A percentile compares a stretch with the other conserved stretches of the same genome.
Evolutionary conservation across 106 monocot genomes (phyloP).

Genomic region (Allium cepa): DNA sequence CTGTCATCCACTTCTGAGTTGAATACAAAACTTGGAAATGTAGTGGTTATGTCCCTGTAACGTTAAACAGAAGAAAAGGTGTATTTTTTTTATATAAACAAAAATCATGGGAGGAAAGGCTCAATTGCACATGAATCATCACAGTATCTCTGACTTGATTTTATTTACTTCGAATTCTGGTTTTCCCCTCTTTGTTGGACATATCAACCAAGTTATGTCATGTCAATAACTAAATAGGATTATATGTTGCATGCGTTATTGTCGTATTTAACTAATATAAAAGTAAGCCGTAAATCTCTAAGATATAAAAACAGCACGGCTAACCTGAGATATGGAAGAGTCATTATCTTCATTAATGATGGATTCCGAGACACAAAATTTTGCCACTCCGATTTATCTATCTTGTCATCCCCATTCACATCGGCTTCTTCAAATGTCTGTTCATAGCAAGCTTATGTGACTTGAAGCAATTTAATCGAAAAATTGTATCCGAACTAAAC

Average conservation of each 20-base stretch:
- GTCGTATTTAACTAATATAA: no score
- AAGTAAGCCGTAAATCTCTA: no score
- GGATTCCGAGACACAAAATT: conserved; percentile 82
- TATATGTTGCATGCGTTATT: no score
- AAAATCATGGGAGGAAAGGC: not conserved
- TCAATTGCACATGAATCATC: no score
- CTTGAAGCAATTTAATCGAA: no score
- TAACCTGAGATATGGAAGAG: conserved; percentile 92
- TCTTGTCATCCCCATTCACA: conserved; percentile 83
- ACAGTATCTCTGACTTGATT: no score
- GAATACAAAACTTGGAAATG: conserved; percentile 92
- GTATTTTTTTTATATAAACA: not conserved
- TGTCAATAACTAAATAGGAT: no score
- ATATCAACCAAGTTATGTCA: no score
- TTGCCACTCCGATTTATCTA: conserved; percentile 87
- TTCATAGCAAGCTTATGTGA: not conserved
- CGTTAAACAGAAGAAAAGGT: not conserved
- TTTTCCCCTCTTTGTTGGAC: no score
- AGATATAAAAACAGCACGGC: not conserved
- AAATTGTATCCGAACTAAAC: no score
- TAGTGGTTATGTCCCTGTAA: conserved; percentile 94
- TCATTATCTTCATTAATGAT: conserved; percentile 96
- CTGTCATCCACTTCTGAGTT: conserved; percentile 78
- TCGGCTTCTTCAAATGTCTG: conserved; percentile 95
- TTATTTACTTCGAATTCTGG: no score